Evolutionary conservation across 2,329 filamentous ascomycete genomes (phyloP).

Genomic region (Fusarium guadeloupense): DNA sequence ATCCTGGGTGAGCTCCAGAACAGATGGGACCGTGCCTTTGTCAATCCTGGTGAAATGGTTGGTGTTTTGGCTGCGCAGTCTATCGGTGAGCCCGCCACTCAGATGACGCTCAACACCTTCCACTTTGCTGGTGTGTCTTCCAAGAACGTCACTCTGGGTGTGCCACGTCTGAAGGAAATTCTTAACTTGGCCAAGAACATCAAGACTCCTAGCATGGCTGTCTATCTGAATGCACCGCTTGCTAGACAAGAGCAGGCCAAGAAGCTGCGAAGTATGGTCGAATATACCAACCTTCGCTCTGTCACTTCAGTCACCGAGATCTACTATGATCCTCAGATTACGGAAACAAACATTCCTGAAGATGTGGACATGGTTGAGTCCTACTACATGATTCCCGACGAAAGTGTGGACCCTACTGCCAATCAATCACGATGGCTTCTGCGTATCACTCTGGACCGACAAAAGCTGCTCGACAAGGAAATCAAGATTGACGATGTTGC

Average conservation of each 20-base stretch:
- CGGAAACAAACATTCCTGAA: constrained; percentile 83
- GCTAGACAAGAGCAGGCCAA: constrained; percentile 83
- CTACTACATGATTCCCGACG: constrained; percentile 93
- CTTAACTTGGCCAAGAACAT: constrained; percentile 97
- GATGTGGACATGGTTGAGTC: constrained; percentile 96
- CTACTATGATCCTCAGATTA: constrained; percentile 94
- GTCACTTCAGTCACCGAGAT: constrained; percentile 94
- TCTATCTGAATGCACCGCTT: constrained; percentile 76
- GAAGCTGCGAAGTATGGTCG: constrained; percentile 84
- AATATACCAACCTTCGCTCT: constrained; percentile 92
- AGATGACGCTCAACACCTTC: constrained; percentile 99
- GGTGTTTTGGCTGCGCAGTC: constrained; percentile 97
- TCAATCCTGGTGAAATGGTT: constrained; percentile 97
- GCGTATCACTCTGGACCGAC: constrained; percentile 90
- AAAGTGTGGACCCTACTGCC: constrained; percentile 67
- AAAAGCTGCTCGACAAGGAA: constrained; percentile 94
- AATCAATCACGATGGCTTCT: constrained; percentile 94
- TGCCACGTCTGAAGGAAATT: constrained; percentile 99
- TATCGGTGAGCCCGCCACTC: constrained; percentile 97
- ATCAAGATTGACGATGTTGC: constrained; percentile 93
- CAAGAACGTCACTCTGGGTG: constrained; percentile 99
- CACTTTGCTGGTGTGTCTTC: constrained; percentile 99
- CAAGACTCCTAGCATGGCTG: constrained; percentile 97
- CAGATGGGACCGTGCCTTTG: constrained; percentile 84
- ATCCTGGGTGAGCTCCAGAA: constrained; percentile 90